These are phyloP conservation scores for Penicillium brevicompactum DNA, from an alignment of 2,329 filamentous ascomycete species.

Conservation along the genomic window DNA sequence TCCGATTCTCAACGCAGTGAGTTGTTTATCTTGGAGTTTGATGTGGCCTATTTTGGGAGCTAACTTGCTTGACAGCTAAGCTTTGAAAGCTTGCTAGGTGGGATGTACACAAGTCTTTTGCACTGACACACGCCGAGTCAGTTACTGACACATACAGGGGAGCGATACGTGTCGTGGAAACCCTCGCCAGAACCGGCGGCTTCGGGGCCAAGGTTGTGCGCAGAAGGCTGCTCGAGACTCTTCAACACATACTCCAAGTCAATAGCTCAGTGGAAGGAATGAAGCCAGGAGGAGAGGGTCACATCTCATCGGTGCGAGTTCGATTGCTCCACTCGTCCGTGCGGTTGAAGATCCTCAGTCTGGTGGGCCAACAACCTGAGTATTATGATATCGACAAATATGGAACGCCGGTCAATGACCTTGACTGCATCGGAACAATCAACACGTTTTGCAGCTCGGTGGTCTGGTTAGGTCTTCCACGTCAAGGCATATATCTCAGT, in stretches of 20 bases:
- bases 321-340: slow-evolving; percentile 70
- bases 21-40: slow-evolving; percentile 7
- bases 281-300: slow-evolving; percentile 68
- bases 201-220: slow-evolving; percentile 70
- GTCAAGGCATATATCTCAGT: slow-evolving; percentile 70
- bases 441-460: slow-evolving; percentile 68
- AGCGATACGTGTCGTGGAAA: slow-evolving; percentile 72
- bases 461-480: slow-evolving; percentile 69
- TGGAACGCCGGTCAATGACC: slow-evolving; percentile 73
- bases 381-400: slow-evolving; percentile 64
- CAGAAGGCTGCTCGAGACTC: slow-evolving; percentile 70
- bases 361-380: slow-evolving; percentile 56
- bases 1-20: slow-evolving; percentile 60
- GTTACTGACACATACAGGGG: slow-evolving; percentile 47
- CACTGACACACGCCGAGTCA: neutral
- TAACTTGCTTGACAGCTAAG: slow-evolving; percentile 23
- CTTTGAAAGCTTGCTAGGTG: slow-evolving; percentile 34
- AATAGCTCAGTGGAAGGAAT: slow-evolving; percentile 66
- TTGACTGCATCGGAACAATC: slow-evolving; percentile 74
- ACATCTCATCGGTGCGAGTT: slow-evolving; percentile 66
- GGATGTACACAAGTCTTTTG: slow-evolving; percentile 23
- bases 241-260: slow-evolving; percentile 74
- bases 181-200: slow-evolving; percentile 71
- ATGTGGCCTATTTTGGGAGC: slow-evolving; percentile 14
- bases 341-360: slow-evolving; percentile 63